Evolutionary conservation across 2,329 filamentous ascomycete genomes (phyloP).

Genomic region (Zasmidium citrigriseum): DNA sequence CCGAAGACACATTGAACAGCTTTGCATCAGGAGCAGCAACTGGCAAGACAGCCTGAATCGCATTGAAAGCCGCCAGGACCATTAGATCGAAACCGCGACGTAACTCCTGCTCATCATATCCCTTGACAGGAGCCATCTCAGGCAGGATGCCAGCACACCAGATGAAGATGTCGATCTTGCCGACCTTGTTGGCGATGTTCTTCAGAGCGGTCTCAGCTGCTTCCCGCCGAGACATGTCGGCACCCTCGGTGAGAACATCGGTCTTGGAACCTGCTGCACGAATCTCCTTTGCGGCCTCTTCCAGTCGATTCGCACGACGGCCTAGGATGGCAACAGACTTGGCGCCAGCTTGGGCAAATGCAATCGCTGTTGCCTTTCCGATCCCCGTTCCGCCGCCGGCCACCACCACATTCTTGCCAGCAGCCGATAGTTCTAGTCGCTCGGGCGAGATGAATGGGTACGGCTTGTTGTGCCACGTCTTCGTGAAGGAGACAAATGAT

Average conservation of each 20-base stretch:
- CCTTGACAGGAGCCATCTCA: background rate
- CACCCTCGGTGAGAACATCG: background rate
- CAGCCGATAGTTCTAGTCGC: conserved; percentile 43
- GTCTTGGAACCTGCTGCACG: background rate
- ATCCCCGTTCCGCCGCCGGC: conserved; percentile 20
- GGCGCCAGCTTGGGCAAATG: conserved; percentile 18
- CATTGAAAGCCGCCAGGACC: conserved; percentile 13
- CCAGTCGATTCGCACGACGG: conserved; percentile 2
- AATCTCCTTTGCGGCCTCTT: conserved; percentile 1
- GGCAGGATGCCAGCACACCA: conserved; percentile 6
- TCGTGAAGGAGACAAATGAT: conserved; percentile 34
- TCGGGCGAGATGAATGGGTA: conserved; percentile 42
- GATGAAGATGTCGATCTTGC: conserved; percentile 15
- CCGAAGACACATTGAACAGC: conserved; percentile 4
- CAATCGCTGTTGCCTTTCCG: conserved; percentile 12
- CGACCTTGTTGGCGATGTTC: background rate
- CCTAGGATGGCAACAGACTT: conserved; percentile 15
- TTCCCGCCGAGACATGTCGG: conserved; percentile 1
- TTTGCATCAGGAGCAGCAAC: conserved; percentile 1
- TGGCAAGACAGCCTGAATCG: conserved; percentile 9
- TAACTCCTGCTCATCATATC: conserved; percentile 5
- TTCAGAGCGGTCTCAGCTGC: conserved; percentile 2
- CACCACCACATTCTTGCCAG: conserved; percentile 42
- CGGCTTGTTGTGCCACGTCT: conserved; percentile 37
- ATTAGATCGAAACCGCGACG: conserved; percentile 14